Base-by-base conservation (phyloP, 495 filamentous ascomycete genomes). In the Aspergillus biplanus region DNA sequence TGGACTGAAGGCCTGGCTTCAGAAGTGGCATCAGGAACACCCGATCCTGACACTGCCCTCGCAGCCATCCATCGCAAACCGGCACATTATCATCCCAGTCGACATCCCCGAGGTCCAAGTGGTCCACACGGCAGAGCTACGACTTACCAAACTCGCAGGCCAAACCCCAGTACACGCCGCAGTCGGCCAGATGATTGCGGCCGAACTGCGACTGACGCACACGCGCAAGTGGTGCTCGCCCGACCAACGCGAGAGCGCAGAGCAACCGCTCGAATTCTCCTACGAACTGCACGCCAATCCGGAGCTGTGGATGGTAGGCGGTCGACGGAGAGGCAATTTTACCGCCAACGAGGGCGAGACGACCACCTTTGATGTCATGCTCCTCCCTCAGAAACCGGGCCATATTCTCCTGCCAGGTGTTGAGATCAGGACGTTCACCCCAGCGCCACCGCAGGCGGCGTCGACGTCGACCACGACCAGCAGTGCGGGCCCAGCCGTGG, bases 71-170 rank as follows among this genome's bases (percentile, higher is more conserved):
- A 74, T 78, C 34, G 77, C 70, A 15, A 65, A 60, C 55, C 79
- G 78, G 52, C 76, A 76, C 48, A 80, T 85, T 64, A 67, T 78
- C 42, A 81, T 85, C 54, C 82, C 83, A 4, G 92, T 98, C 18
- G 90, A 96, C 49, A 85, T 98, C n/a, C 96, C 95, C 0, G 83
- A 89, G 7, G 82, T 97, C 31, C 86, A 90, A 58, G 85, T 97
- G 32, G 87, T 98, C 3, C 90, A 94, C 74, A 96, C 90, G 1
- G 90, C 89, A 16, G 87, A 93, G 58, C 85, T 97, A 48, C 82
- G 81, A 32, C 78, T 92, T 12, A 67, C 64, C 50, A 75, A 64
- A 59, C 66, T 72, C 71, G 5, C 68, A 73, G 48, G 67, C 72
- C 53, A 69, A 66, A 52, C 71, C 66, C 73, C 58, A 31, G 16